Conservation (phyloP, 805 yeast species). For the Lipomyces lipofer region DNA sequence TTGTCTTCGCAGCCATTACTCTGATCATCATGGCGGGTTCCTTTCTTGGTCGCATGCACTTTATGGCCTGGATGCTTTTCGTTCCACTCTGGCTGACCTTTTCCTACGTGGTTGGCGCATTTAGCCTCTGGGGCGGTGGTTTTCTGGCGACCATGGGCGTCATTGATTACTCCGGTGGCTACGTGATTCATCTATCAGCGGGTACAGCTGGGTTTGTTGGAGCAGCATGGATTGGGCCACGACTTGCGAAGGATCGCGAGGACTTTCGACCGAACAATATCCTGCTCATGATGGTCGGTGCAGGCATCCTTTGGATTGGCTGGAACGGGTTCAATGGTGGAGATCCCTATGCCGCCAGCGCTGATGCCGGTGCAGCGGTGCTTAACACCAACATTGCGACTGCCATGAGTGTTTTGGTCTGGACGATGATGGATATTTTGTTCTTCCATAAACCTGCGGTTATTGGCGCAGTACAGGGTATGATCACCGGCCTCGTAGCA, state of each 20-base stretch:
- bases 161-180: conserved; percentile 4
- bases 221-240: conserved; percentile 2
- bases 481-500: conserved; percentile 22
- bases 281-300: conserved; percentile 83
- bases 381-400: conserved; percentile 93
- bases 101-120: conserved; percentile 3
- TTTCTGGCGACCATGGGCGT: conserved; percentile 1
- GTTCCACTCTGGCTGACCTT: conserved; percentile 4
- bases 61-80: conserved; percentile 6
- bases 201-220: conserved; percentile 4
- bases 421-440: conserved; percentile 81
- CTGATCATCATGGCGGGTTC: conserved; percentile 1
- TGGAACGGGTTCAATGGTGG: conserved; percentile 99
- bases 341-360: conserved; percentile 86
- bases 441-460: conserved; percentile 72
- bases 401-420: conserved; percentile 83
- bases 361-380: conserved; percentile 92
- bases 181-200: neutral
- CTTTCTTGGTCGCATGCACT: conserved; percentile 8
- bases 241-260: neutral
- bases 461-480: conserved; percentile 23
- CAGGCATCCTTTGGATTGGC: conserved; percentile 93
- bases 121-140: conserved; percentile 10
- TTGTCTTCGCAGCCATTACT: conserved; percentile 6
- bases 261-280: conserved; percentile 54